These are phyloP conservation scores for Globisporangium barbulae DNA, from an alignment of 352 stramenopile species.

Conservation along the genomic window DNA sequence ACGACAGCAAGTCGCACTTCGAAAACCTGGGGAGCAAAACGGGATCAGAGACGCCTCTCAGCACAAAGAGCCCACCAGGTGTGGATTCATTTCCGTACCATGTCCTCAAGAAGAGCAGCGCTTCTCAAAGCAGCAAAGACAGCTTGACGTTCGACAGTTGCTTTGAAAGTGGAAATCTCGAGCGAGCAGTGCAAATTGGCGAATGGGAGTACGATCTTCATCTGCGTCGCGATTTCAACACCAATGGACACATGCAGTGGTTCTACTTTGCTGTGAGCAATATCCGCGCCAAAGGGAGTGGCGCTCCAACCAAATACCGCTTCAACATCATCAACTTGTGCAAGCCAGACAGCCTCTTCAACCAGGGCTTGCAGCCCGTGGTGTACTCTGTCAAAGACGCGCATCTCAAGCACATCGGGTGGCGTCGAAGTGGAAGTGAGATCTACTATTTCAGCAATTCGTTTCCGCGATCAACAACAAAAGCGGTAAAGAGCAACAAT, in stretches of 20 bases:
- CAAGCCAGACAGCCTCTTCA: constrained; percentile 91
- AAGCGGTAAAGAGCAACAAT: constrained; percentile 3
- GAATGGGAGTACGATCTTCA: constrained; percentile 90
- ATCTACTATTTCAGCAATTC: constrained; percentile 89
- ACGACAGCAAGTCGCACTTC: constrained; percentile 35
- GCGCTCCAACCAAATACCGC: constrained; percentile 38
- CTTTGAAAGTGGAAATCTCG: constrained; percentile 93
- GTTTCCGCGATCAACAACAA: constrained; percentile 27
- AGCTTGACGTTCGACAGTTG: constrained; percentile 88
- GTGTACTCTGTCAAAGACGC: constrained; percentile 84
- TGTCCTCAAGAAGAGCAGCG: constrained; percentile 25
- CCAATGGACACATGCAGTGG: constrained; percentile 86
- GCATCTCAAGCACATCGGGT: constrained; percentile 48
- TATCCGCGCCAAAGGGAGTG: constrained; percentile 18
- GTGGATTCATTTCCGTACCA: constrained; percentile 29
- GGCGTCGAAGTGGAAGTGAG: constrained; percentile 65
- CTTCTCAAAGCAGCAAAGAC: constrained; percentile 17
- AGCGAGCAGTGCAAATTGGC: constrained; percentile 77
- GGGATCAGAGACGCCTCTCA: not conserved
- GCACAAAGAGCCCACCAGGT: constrained; percentile 1
- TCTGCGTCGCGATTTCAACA: constrained; percentile 85
- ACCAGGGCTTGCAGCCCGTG: constrained; percentile 88
- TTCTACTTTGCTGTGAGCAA: constrained; percentile 94
- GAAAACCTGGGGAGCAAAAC: constrained; percentile 8
- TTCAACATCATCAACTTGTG: constrained; percentile 94